Conservation (phyloP, 805 yeast genomes). For the Kluyveromyces nonfermentans region DNA sequence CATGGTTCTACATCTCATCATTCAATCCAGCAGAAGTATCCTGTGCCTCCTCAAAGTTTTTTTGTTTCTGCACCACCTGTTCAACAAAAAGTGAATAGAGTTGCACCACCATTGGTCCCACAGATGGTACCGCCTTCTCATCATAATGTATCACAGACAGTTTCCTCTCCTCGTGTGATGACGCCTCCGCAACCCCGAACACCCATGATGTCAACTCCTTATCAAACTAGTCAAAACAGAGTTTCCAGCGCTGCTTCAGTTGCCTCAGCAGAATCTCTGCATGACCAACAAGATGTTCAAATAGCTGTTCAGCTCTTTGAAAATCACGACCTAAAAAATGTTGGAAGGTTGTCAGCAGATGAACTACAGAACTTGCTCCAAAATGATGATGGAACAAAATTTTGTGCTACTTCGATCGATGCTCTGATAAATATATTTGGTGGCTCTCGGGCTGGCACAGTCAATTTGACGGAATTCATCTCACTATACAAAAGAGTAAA, state of each 20-base stretch:
- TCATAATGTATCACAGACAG: not conserved
- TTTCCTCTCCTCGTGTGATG: not conserved
- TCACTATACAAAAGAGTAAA: slow-evolving; percentile 28
- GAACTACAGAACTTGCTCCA: slow-evolving; percentile 28
- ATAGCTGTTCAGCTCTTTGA: slow-evolving; percentile 25
- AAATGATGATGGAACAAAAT: slow-evolving; percentile 28
- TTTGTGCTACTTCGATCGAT: slow-evolving; percentile 28
- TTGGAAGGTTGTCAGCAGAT: slow-evolving; percentile 26
- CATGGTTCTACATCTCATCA: not conserved
- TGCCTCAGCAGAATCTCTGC: slow-evolving; percentile 3
- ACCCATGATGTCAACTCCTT: not conserved
- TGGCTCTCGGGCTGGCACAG: slow-evolving; percentile 28
- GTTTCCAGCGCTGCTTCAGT: not conserved
- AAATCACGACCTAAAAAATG: slow-evolving; percentile 24
- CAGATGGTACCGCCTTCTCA: not conserved
- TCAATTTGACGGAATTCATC: slow-evolving; percentile 26
- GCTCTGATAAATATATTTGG: slow-evolving; percentile 29
- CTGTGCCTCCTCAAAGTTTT: not conserved
- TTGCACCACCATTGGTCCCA: not conserved
- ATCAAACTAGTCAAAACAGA: not conserved
- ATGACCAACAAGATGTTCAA: slow-evolving; percentile 19
- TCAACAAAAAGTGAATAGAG: not conserved
- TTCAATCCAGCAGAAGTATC: not conserved
- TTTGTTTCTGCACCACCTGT: not conserved
- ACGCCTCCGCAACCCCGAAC: not conserved